Evolutionary conservation across 768 basidiomycete genomes (phyloP).

Genomic region (Crepidotus variabilis): DNA sequence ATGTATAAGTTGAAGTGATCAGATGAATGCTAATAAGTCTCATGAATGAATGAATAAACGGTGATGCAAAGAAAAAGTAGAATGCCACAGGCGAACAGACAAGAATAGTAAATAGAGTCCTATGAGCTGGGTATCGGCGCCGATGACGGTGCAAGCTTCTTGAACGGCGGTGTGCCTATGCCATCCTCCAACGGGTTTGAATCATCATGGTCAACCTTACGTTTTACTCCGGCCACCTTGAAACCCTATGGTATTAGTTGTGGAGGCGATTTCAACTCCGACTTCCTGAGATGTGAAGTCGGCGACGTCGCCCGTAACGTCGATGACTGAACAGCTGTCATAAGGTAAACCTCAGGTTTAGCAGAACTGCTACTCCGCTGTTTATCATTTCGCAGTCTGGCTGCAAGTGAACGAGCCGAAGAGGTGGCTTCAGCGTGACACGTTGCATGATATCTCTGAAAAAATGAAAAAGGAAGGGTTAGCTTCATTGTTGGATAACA

Average conservation of each 20-base stretch:
- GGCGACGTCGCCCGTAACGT: conserved; percentile 34
- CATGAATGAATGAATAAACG: background rate
- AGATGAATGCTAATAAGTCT: conserved; percentile 8
- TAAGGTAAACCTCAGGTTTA: conserved; percentile 61
- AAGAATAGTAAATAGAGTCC: background rate
- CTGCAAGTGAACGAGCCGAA: conserved; percentile 62
- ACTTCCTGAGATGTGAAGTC: conserved; percentile 27
- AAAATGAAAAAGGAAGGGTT: conserved; percentile 5
- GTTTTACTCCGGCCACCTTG: conserved; percentile 60
- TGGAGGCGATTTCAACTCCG: conserved; percentile 36
- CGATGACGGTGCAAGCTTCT: conserved; percentile 56
- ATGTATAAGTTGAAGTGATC: background rate
- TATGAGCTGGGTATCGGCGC: conserved; percentile 16
- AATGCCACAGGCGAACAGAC: background rate
- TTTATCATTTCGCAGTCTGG: conserved; percentile 61
- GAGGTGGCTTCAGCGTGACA: conserved; percentile 81
- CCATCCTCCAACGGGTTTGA: conserved; percentile 32
- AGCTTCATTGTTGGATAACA: conserved; percentile 3
- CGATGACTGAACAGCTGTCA: conserved; percentile 19
- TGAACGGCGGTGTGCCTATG: conserved; percentile 58
- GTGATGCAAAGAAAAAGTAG: background rate
- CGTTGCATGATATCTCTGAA: conserved; percentile 89
- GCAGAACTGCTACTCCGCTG: conserved; percentile 64
- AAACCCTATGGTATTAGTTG: conserved; percentile 43
- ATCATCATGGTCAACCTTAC: conserved; percentile 63